phyloP scores from a whole-genome alignment of 495 filamentous ascomycete genomes.

The Penicillium malachiteum region DNA sequence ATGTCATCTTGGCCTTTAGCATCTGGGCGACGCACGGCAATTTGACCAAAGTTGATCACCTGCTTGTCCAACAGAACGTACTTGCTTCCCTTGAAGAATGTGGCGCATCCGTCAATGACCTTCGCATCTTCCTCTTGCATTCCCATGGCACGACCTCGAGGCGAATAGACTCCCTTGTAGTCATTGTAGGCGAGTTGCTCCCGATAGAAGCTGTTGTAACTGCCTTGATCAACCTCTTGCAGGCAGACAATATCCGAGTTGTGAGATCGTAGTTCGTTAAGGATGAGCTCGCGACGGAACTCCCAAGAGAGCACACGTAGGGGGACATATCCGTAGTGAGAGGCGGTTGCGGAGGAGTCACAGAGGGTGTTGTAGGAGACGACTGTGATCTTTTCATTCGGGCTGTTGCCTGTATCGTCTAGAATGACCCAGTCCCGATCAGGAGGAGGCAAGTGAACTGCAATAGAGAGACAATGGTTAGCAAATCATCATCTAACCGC shows the following conservation, averaged over 20 bases:
- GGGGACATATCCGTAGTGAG: constrained; percentile 86
- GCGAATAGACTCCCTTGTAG: constrained; percentile 92
- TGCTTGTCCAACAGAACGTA: constrained; percentile 93
- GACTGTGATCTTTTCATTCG: constrained; percentile 67
- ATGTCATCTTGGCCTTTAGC: constrained; percentile 95
- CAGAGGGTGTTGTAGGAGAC: constrained; percentile 94
- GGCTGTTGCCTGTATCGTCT: constrained; percentile 51
- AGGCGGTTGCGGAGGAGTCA: constrained; percentile 80
- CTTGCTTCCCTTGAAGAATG: constrained; percentile 90
- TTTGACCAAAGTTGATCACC: constrained; percentile 85
- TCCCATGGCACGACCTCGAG: constrained; percentile 80
- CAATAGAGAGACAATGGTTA: constrained; percentile 14
- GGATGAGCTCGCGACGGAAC: constrained; percentile 75
- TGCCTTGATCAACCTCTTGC: constrained; percentile 88
- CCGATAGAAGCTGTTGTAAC: constrained; percentile 84
- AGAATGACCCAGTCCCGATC: constrained; percentile 69
- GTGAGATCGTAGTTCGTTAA: constrained; percentile 74
- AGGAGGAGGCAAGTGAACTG: constrained; percentile 63
- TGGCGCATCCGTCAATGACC: constrained; percentile 89
- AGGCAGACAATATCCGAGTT: constrained; percentile 87
- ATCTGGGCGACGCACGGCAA: constrained; percentile 87
- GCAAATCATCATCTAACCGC: too few relatives aligned
- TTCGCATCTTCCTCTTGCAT: constrained; percentile 87
- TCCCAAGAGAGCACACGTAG: constrained; percentile 78
- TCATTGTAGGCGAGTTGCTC: constrained; percentile 76